phyloP scores from a whole-genome alignment of 371 early-diverging fungal genomes.

The Coemansia sp. region DNA sequence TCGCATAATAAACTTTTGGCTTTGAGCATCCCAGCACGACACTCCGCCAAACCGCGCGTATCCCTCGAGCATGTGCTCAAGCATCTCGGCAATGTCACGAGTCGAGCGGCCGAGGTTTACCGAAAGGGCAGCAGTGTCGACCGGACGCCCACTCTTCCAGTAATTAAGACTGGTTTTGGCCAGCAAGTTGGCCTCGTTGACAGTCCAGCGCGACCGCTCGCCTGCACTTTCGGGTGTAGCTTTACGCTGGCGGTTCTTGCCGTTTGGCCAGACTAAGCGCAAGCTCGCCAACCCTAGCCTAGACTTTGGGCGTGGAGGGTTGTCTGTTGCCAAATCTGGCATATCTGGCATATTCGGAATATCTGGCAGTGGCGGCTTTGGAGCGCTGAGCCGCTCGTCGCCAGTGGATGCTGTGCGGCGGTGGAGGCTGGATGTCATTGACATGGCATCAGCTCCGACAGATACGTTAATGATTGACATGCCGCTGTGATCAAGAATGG shows the following conservation, averaged over 20 bases:
- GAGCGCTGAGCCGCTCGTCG: constrained; percentile 3
- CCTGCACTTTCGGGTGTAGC: neutral
- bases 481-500: constrained; percentile 10
- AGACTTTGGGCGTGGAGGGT: constrained; percentile 5
- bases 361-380: neutral
- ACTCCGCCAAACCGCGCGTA: constrained; percentile 41
- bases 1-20: constrained; percentile 12
- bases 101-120: constrained; percentile 24
- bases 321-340: neutral
- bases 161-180: constrained; percentile 25
- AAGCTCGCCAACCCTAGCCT: constrained; percentile 30
- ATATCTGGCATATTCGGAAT: neutral
- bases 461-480: neutral
- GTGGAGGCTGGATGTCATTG: constrained; percentile 7
- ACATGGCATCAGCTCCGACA: neutral
- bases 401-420: constrained; percentile 32
- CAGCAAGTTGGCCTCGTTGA: constrained; percentile 21
- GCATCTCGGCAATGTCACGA: constrained; percentile 38
- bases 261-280: constrained; percentile 19
- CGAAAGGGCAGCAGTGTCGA: constrained; percentile 22
- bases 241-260: constrained; percentile 12
- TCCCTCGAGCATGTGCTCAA: constrained; percentile 42
- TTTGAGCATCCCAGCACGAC: constrained; percentile 32
- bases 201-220: constrained; percentile 22
- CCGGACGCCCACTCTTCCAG: constrained; percentile 34